These are phyloP conservation scores for Pilatotrama ljubarskyi DNA, from an alignment of 768 basidiomycete species.

Conservation along the genomic window DNA sequence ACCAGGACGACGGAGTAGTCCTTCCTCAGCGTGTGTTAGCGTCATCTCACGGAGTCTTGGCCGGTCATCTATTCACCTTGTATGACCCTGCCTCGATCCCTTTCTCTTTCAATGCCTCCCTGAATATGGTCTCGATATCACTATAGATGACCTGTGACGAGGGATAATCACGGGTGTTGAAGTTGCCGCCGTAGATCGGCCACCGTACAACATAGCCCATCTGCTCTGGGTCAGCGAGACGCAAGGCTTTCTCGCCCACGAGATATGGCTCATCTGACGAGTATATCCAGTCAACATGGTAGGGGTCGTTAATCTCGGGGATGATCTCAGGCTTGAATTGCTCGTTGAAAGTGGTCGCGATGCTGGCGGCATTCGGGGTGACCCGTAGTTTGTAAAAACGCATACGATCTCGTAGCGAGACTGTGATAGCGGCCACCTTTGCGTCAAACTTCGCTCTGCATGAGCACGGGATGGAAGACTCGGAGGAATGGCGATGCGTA, in stretches of 20 bases:
- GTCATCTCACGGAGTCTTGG: not conserved
- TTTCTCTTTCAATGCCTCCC: slow-evolving; percentile 58
- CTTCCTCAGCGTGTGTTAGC: slow-evolving; percentile 42
- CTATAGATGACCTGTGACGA: slow-evolving; percentile 69
- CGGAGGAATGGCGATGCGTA: no score
- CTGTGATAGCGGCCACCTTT: slow-evolving; percentile 69
- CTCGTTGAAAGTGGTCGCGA: slow-evolving; percentile 78
- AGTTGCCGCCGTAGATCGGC: slow-evolving; percentile 79
- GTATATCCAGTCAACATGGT: slow-evolving; percentile 80
- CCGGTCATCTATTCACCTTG: slow-evolving; percentile 45
- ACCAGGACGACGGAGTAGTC: slow-evolving; percentile 86
- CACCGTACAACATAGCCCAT: slow-evolving; percentile 75
- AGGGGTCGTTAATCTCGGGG: slow-evolving; percentile 80
- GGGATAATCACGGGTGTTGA: slow-evolving; percentile 79
- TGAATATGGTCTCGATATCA: slow-evolving; percentile 75
- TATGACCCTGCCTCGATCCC: slow-evolving; percentile 53
- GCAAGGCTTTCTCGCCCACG: slow-evolving; percentile 75
- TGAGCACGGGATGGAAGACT: not conserved
- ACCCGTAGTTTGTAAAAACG: slow-evolving; percentile 81
- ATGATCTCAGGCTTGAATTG: slow-evolving; percentile 87
- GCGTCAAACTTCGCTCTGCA: slow-evolving; percentile 59
- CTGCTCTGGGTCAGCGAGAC: slow-evolving; percentile 63
- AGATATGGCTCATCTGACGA: slow-evolving; percentile 50
- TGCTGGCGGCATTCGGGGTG: slow-evolving; percentile 66
- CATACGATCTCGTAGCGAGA: slow-evolving; percentile 81